phyloP scores from a whole-genome alignment of 208 protist genomes.

The Crithidia thermophila region DNA sequence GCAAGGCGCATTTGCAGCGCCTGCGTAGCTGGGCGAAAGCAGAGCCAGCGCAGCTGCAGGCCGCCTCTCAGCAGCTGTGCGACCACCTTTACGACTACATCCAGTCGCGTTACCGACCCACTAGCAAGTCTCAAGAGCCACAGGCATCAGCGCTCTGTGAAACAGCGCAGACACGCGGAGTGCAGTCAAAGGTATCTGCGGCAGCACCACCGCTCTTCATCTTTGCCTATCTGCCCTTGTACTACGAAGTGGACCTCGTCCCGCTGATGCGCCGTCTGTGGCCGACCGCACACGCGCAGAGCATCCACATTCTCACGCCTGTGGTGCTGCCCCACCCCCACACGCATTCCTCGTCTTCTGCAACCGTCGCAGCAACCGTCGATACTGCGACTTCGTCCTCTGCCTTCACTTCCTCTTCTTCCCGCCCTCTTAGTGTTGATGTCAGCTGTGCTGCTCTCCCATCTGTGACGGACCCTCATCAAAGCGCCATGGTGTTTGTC shows the following conservation, averaged over 20 bases:
- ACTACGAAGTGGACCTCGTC: conserved; percentile 71
- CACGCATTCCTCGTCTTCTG: background rate
- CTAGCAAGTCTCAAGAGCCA: too few relatives aligned
- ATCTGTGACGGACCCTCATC: conserved; percentile 5
- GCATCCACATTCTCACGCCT: conserved; percentile 37
- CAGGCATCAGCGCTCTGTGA: too few relatives aligned
- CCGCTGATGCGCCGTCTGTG: conserved; percentile 68
- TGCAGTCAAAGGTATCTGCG: too few relatives aligned
- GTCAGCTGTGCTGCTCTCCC: background rate
- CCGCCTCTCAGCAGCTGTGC: conserved; percentile 46
- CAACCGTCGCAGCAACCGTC: background rate
- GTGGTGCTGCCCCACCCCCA: conserved; percentile 39
- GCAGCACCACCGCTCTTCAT: conserved; percentile 37
- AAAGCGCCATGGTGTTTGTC: conserved; percentile 65
- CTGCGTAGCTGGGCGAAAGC: conserved; percentile 44
- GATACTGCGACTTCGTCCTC: background rate
- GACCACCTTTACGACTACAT: conserved; percentile 48
- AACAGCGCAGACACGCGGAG: too few relatives aligned
- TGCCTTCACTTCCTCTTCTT: too few relatives aligned
- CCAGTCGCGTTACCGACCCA: conserved; percentile 7
- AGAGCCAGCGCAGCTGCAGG: conserved; percentile 27
- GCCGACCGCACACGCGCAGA: conserved; percentile 9
- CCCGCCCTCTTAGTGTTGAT: too few relatives aligned
- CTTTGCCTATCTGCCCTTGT: conserved; percentile 72
- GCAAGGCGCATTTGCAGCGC: conserved; percentile 41